Evolutionary conservation across 2,329 filamentous ascomycete species (phyloP).

Genomic region (Xylariaceae sp.): DNA sequence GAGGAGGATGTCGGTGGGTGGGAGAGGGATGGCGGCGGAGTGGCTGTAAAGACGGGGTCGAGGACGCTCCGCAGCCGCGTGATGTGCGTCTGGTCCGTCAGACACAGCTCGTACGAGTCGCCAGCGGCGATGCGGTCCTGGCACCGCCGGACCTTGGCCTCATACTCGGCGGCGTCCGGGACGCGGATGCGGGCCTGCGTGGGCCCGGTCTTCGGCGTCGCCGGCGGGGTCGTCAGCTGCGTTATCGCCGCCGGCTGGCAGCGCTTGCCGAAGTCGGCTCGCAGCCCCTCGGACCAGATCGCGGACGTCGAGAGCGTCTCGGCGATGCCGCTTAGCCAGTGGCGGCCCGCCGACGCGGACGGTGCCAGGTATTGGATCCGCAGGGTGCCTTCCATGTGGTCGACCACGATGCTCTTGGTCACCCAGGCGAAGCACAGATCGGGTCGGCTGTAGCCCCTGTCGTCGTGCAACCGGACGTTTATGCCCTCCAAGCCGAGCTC

Average conservation of each 20-base stretch:
- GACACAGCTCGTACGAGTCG: constrained; percentile 83
- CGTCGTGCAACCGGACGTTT: constrained; percentile 43
- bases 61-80: constrained; percentile 42
- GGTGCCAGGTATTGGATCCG: constrained; percentile 69
- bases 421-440: constrained; percentile 79
- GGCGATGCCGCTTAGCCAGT: constrained; percentile 50
- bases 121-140: constrained; percentile 74
- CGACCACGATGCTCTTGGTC: constrained; percentile 75
- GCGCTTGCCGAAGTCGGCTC: constrained; percentile 22
- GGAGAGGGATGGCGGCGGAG: constrained; percentile 48
- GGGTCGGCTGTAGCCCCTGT: constrained; percentile 51
- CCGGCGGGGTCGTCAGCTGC: constrained; percentile 33
- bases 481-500: constrained; percentile 74
- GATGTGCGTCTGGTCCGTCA: constrained; percentile 75
- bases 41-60: constrained; percentile 52
- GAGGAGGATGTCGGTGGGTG: constrained; percentile 25
- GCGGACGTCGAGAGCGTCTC: constrained; percentile 38
- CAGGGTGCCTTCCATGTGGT: constrained; percentile 64
- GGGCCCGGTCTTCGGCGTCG: constrained; percentile 29
- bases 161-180: constrained; percentile 58
- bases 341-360: constrained; percentile 39
- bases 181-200: constrained; percentile 38
- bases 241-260: constrained; percentile 10
- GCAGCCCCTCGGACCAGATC: constrained; percentile 38
- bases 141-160: constrained; percentile 67